Evolutionary conservation across 306 rosid genomes (phyloP).

Genomic region (peach (Prunus persica)): DNA sequence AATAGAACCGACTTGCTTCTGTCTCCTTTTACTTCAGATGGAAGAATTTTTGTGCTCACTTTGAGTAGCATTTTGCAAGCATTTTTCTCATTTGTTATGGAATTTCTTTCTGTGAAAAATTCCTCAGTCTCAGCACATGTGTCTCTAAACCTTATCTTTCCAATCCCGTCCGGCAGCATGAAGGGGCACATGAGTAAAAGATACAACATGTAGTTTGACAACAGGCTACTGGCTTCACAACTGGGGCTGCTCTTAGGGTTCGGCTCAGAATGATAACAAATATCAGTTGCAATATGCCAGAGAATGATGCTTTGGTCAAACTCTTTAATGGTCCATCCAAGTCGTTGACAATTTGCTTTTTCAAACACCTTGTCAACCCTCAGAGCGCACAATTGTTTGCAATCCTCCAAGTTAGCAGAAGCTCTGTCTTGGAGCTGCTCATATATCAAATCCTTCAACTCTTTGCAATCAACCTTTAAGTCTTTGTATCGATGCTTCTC

Average conservation of each 20-base stretch:
- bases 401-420: no score
- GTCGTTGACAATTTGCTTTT: no score
- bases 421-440: neutral
- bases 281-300: constrained; percentile 18
- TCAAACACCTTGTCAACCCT: neutral
- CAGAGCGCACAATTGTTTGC: neutral
- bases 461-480: neutral
- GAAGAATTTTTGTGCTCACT: neutral
- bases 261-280: neutral
- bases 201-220: constrained; percentile 11
- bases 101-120: constrained; percentile 11
- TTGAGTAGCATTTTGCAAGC: no score
- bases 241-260: no score
- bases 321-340: no score
- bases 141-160: neutral
- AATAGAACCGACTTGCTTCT: neutral
- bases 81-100: neutral
- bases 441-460: constrained; percentile 21
- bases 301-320: constrained; percentile 4
- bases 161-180: neutral
- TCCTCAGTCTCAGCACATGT: constrained; percentile 35
- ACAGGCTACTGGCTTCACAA: neutral
- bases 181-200: neutral
- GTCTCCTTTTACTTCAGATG: neutral
- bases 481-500: constrained; percentile 19